Conservation (phyloP, 2,329 filamentous ascomycete species). For the Colletotrichum agaves region DNA sequence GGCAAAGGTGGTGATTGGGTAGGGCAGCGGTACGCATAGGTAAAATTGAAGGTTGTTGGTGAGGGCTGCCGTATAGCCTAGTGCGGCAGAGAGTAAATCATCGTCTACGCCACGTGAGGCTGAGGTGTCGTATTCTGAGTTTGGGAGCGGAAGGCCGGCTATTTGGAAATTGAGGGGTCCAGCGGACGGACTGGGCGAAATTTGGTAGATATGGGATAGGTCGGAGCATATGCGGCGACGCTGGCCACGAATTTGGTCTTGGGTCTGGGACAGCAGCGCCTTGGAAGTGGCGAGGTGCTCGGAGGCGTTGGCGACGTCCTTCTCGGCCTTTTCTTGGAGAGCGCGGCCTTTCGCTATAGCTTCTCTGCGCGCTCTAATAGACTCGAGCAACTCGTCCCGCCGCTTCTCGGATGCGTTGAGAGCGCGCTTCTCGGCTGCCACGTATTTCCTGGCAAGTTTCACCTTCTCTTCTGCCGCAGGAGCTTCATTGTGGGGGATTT, state of each 20-base stretch:
- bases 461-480: slow-evolving; percentile 62
- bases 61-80: slow-evolving; percentile 83
- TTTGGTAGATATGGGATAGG: slow-evolving; percentile 81
- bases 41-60: slow-evolving; percentile 84
- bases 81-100: slow-evolving; percentile 80
- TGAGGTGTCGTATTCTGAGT: slow-evolving; percentile 75
- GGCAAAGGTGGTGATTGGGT: slow-evolving; percentile 77
- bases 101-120: slow-evolving; percentile 61
- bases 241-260: slow-evolving; percentile 82
- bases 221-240: slow-evolving; percentile 89
- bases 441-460: slow-evolving; percentile 61
- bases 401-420: slow-evolving; percentile 71
- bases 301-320: slow-evolving; percentile 70
- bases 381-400: slow-evolving; percentile 74
- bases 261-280: slow-evolving; percentile 64
- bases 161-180: slow-evolving; percentile 85
- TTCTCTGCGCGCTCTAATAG: slow-evolving; percentile 71
- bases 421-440: slow-evolving; percentile 72
- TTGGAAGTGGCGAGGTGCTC: slow-evolving; percentile 68
- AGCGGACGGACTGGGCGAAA: slow-evolving; percentile 68
- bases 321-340: slow-evolving; percentile 66
- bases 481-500: slow-evolving; percentile 54
- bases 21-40: slow-evolving; percentile 80
- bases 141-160: slow-evolving; percentile 80
- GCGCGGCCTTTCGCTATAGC: slow-evolving; percentile 74